Percentiles rank a stretch among this genome's conserved stretches.
Evolutionary conservation across 2,329 filamentous ascomycete genomes (phyloP).

Genomic region (Fusarium transvaalense): DNA sequence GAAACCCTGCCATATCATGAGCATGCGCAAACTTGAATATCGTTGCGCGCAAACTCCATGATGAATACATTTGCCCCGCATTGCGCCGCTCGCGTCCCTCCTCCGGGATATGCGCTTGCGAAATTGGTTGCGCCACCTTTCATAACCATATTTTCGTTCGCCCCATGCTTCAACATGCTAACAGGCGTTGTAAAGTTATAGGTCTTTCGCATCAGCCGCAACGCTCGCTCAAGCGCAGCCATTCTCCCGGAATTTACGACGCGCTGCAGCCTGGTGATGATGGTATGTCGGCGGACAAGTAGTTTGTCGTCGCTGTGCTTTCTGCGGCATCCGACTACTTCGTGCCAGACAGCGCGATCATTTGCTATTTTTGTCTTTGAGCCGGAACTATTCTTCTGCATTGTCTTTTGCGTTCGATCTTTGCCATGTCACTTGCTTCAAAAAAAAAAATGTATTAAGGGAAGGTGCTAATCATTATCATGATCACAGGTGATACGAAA

Average conservation of each 20-base stretch:
- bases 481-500: constrained; percentile 60
- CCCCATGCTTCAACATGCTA: constrained; percentile 43
- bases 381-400: constrained; percentile 48
- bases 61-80: constrained; percentile 37
- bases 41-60: constrained; percentile 26
- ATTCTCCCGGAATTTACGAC: constrained; percentile 77
- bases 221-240: constrained; percentile 83
- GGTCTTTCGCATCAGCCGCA: constrained; percentile 66
- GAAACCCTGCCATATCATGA: constrained; percentile 6
- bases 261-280: constrained; percentile 70
- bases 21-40: constrained; percentile 3
- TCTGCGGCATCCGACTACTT: constrained; percentile 45
- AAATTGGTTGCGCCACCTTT: constrained; percentile 22
- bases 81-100: constrained; percentile 15
- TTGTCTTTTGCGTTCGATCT: constrained; percentile 50
- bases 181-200: constrained; percentile 47
- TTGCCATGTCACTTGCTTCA: constrained; percentile 19
- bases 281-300: constrained; percentile 71
- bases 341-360: constrained; percentile 29
- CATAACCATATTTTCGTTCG: neutral
- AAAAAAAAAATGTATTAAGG: neutral
- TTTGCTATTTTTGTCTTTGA: constrained; percentile 21
- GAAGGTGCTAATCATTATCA: constrained; percentile 49
- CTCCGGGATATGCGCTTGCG: constrained; percentile 4
- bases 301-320: constrained; percentile 54